phyloP scores from a whole-genome alignment of 306 rosid genomes.

The Cicer cuneatum region DNA sequence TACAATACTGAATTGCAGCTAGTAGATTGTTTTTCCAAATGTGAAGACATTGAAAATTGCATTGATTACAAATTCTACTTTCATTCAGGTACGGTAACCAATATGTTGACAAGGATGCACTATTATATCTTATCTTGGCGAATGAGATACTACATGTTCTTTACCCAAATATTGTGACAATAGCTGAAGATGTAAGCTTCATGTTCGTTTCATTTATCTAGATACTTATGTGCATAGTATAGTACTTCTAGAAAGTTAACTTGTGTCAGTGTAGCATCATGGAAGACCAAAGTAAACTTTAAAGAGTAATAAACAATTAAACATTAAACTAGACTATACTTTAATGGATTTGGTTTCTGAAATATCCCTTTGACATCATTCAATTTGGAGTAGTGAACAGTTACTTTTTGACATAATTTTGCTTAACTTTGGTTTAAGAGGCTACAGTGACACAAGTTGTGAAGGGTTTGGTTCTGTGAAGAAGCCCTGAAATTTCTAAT shows the following conservation, averaged over 20 bases:
- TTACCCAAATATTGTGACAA: slow-evolving; percentile 84
- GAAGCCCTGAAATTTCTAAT: slow-evolving; percentile 22
- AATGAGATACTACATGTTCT: slow-evolving; percentile 81
- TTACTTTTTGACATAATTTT: neutral
- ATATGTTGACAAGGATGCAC: slow-evolving; percentile 90
- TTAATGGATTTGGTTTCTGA: too few relatives aligned
- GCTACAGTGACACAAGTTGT: neutral
- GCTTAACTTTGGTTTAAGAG: neutral
- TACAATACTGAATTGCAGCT: slow-evolving; percentile 25
- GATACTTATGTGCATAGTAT: neutral
- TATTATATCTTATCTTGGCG: slow-evolving; percentile 84
- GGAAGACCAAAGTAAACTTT: too few relatives aligned
- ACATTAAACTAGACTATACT: too few relatives aligned
- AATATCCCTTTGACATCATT: too few relatives aligned
- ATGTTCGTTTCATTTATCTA: slow-evolving; percentile 32
- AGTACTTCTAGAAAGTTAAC: slow-evolving; percentile 7
- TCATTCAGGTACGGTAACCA: slow-evolving; percentile 88
- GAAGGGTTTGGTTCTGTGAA: slow-evolving; percentile 11
- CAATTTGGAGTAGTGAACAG: neutral
- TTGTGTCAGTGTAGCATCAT: too few relatives aligned
- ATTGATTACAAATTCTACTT: slow-evolving; percentile 41
- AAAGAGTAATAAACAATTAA: too few relatives aligned
- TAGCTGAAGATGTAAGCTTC: slow-evolving; percentile 87
- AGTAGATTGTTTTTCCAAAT: slow-evolving; percentile 26
- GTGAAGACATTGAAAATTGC: slow-evolving; percentile 16